phyloP scores from a whole-genome alignment of 345 rosid species.

The Eucalyptus curtisii region DNA sequence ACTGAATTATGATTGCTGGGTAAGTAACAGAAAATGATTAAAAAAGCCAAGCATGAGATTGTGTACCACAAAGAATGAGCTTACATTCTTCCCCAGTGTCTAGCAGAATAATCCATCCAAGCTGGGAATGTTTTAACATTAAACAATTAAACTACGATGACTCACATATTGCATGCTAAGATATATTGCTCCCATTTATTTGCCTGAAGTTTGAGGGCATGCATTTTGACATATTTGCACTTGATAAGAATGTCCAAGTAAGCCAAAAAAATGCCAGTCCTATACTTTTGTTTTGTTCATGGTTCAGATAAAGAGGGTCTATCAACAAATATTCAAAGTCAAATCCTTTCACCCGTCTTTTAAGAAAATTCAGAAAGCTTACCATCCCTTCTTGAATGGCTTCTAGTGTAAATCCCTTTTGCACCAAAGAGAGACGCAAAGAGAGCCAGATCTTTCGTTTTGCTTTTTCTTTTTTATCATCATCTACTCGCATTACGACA shows the following conservation, averaged over 20 bases:
- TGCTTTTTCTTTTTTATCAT: constrained; percentile 66
- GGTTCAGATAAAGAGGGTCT: background rate
- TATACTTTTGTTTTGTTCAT: background rate
- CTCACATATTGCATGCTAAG: background rate
- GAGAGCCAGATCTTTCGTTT: constrained; percentile 87
- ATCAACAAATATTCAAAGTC: background rate
- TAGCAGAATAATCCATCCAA: background rate
- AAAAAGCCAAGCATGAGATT: background rate
- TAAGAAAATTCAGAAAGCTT: constrained; percentile 6
- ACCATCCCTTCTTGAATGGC: constrained; percentile 90
- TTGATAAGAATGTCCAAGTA: background rate
- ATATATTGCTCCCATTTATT: background rate
- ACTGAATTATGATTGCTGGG: background rate
- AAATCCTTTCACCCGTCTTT: background rate
- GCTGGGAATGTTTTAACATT: background rate
- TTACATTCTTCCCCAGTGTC: background rate
- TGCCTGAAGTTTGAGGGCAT: background rate
- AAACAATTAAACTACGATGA: background rate
- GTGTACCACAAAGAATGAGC: background rate
- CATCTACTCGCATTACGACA: constrained; percentile 68
- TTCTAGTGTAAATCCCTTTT: constrained; percentile 63
- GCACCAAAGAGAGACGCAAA: constrained; percentile 68
- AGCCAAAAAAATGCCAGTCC: background rate
- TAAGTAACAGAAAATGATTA: background rate
- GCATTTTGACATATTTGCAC: background rate